Percentiles rank a stretch among this genome's conserved stretches.
These are phyloP conservation scores for Pseudofabraea citricarpa DNA, from an alignment of 2,329 filamentous ascomycete genomes.

Conservation along the genomic window DNA sequence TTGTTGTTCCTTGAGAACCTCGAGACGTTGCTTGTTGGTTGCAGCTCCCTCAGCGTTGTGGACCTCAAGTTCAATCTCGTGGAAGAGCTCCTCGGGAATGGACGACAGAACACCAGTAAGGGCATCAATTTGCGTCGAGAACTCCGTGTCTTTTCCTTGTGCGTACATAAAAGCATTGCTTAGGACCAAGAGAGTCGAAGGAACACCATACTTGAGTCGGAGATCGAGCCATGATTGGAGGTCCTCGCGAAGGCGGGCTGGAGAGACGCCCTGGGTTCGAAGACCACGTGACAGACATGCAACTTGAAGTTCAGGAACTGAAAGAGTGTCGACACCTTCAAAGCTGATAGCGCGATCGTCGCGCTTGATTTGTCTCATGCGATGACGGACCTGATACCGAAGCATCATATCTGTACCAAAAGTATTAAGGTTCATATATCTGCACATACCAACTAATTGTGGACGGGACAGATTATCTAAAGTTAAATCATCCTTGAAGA, in stretches of 20 bases:
- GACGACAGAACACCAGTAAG: constrained; percentile 87
- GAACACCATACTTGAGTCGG: constrained; percentile 88
- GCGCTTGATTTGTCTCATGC: constrained; percentile 98
- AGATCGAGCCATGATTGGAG: constrained; percentile 92
- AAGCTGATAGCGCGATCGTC: constrained; percentile 92
- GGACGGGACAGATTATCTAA: constrained; percentile 94
- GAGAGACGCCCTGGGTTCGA: constrained; percentile 86
- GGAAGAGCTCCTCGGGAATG: constrained; percentile 97
- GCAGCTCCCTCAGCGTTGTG: constrained; percentile 94
- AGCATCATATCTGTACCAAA: constrained; percentile 98
- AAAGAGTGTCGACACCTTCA: constrained; percentile 88
- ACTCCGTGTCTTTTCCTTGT: constrained; percentile 75
- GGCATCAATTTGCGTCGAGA: constrained; percentile 86
- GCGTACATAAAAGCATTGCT: constrained; percentile 98
- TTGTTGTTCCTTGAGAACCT: constrained; percentile 97
- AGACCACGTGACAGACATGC: constrained; percentile 90
- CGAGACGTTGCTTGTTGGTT: constrained; percentile 97
- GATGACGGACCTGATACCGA: constrained; percentile 91
- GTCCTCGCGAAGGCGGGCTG: constrained; percentile 81
- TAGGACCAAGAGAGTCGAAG: constrained; percentile 88
- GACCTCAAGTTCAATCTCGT: constrained; percentile 98
- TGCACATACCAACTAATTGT: constrained; percentile 95
- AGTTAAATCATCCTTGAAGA: constrained; percentile 96
- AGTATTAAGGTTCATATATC: constrained; percentile 95
- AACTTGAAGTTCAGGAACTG: constrained; percentile 88